Base-by-base conservation (phyloP, 1,284 basidiomycete species). In the Somion occarium region DNA sequence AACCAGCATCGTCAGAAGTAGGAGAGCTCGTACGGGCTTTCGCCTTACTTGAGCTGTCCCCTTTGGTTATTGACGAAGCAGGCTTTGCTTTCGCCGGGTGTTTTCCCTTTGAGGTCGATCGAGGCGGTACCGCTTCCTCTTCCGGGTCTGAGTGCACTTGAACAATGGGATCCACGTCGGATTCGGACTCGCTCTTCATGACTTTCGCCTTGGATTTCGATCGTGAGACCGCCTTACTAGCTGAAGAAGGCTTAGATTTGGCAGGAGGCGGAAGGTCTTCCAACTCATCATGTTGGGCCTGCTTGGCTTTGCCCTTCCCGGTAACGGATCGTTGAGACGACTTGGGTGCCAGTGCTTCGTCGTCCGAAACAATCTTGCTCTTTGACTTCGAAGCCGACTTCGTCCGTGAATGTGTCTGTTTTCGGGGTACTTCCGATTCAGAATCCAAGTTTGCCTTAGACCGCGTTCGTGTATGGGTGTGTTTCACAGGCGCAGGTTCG, bases 1-100 rank as follows among this genome's bases (percentile, higher is more conserved):
- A 66, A 0, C 64, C 64, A 2, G 63, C 60, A 49, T 66, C 64
- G 24, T 66, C 63, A 0, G 64, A 66, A 9, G 62, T 57, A 3
- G 58, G 51, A 2, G 58, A 54, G n/a, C 57, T 59, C 46, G 56
- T 59, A 15, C 53, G 51, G 20, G 39, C 52, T n/a, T 50, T 48
- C n/a, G 41, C 20, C 34, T 47, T 24, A n/a, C 27, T n/a, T n/a
- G n/a, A n/a, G 15, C 37, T 46, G 4, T 27, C n/a, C 13, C 38
- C 38, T 39, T 39, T 20, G 26, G 9, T 22, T 20, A 3, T 15
- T 15, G 46, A 47, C 12, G 42, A 15, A 4, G n/a, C 18, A 3
- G 46, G 30, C 3, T 9, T 37, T 11, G 38, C 38, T 5, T 15
- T 15, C 5, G 38, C 38, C 13, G n/a, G n/a, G 5, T 20, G n/a